Percentiles rank a stretch among this genome's conserved stretches.
phyloP scores from a whole-genome alignment of 352 stramenopile species.

The Phytopythium litorale region DNA sequence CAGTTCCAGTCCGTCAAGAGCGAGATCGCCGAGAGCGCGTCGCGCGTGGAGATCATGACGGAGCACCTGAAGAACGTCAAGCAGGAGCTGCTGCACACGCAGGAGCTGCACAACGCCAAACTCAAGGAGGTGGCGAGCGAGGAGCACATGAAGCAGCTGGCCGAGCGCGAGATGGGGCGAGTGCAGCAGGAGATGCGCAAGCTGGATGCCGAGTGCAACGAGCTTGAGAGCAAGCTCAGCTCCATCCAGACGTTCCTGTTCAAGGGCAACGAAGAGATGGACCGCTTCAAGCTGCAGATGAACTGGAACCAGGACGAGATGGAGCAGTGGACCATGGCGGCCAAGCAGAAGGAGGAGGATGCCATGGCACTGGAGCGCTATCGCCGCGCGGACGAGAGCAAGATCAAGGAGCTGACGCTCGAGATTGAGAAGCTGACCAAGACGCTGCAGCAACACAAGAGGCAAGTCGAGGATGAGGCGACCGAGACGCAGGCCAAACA shows the following conservation, averaged over 20 bases:
- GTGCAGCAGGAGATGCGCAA: slow-evolving; percentile 72
- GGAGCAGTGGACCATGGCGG: slow-evolving; percentile 95
- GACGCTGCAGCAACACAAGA: slow-evolving; percentile 72
- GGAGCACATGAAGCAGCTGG: slow-evolving; percentile 91
- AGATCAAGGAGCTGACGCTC: slow-evolving; percentile 94
- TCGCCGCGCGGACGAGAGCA: slow-evolving; percentile 90
- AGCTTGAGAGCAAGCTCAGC: slow-evolving; percentile 86
- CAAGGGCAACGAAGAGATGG: slow-evolving; percentile 92
- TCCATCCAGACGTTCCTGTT: slow-evolving; percentile 90
- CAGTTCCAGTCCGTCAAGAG: slow-evolving; percentile 51
- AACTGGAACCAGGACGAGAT: slow-evolving; percentile 99
- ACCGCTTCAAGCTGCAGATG: slow-evolving; percentile 96
- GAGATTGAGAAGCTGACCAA: slow-evolving; percentile 93
- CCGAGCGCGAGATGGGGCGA: slow-evolving; percentile 87
- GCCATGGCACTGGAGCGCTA: slow-evolving; percentile 92
- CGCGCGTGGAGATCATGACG: slow-evolving; percentile 93
- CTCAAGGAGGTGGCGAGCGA: slow-evolving; percentile 92
- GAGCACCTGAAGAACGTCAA: slow-evolving; percentile 96
- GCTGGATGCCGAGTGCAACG: slow-evolving; percentile 65
- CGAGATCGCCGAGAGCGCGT: slow-evolving; percentile 77
- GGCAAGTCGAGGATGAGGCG: slow-evolving; percentile 68
- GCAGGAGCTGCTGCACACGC: slow-evolving; percentile 94
- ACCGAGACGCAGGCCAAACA: slow-evolving; percentile 95
- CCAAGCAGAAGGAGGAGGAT: slow-evolving; percentile 96
- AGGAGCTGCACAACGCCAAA: slow-evolving; percentile 91